Evolutionary conservation across 768 basidiomycete species (phyloP).

Genomic region (Cantharellus anzutake): DNA sequence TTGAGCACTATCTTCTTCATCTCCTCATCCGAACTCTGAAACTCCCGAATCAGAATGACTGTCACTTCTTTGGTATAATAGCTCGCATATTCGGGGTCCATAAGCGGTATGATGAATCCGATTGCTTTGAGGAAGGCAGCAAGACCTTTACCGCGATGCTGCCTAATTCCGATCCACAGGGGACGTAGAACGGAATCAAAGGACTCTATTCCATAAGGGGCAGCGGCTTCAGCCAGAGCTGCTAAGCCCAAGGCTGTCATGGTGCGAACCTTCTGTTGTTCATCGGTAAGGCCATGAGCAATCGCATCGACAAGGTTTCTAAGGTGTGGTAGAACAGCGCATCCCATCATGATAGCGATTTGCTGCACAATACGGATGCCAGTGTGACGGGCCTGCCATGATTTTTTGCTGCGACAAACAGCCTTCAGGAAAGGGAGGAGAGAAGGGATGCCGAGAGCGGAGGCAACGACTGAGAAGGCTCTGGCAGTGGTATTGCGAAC

Average conservation of each 20-base stretch:
- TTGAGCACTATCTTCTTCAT: conserved; percentile 99
- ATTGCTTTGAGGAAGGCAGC: conserved; percentile 96
- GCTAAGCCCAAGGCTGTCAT: conserved; percentile 89
- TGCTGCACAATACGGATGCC: conserved; percentile 99
- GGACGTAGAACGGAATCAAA: conserved; percentile 96
- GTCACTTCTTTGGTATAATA: conserved; percentile 99
- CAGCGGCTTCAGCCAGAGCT: conserved; percentile 89
- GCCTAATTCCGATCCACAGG: conserved; percentile 82
- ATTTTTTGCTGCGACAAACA: conserved; percentile 96
- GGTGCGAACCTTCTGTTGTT: conserved; percentile 90
- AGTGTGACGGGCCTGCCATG: conserved; percentile 98
- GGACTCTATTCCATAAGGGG: conserved; percentile 98
- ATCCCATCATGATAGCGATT: conserved; percentile 99
- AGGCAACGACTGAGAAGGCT: conserved; percentile 97
- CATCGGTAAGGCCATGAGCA: conserved; percentile 72
- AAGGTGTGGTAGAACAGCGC: conserved; percentile 90
- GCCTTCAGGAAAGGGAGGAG: conserved; percentile 96
- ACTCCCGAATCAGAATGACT: conserved; percentile 92
- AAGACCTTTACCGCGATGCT: conserved; percentile 86
- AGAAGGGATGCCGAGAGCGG: conserved; percentile 93
- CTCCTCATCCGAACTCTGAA: conserved; percentile 98
- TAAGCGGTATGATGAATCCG: conserved; percentile 97
- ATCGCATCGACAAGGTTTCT: conserved; percentile 94
- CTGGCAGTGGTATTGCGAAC: conserved; percentile 98
- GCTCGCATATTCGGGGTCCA: conserved; percentile 98